Evolutionary conservation across 2,329 filamentous ascomycete species (phyloP), one percentile per base, ranked within the genome.

Genomic region (Hansfordia pulvinata): DNA sequence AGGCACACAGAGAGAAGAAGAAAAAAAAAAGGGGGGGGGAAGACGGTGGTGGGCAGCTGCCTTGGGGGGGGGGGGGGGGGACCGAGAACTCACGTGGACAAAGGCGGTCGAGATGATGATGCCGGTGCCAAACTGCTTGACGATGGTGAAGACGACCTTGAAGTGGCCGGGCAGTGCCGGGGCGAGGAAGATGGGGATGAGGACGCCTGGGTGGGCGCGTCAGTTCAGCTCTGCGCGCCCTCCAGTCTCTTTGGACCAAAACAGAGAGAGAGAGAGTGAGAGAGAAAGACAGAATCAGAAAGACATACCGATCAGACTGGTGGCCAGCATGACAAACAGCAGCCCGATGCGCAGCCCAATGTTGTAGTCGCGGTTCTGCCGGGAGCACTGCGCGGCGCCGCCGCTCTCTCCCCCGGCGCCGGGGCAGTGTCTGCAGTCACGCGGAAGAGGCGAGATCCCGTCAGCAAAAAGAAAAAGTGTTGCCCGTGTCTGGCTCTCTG

Each of bases 61-160:
- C 8, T 15, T 9, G 10, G 7, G 4, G 2, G 5, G 14, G 17
- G 8, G 9, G 18, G 23, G 19, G 25, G 32, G 8, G 8, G 23
- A 12, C 9, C 10, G 10, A n/a, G 25, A 17, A 52, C 61, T 42
- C 43, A 75, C 67, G 40, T 79, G 75, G 10, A 82, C 56, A 36
- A 82, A 76, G 1, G 75, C 76, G 0, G 77, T 82, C 1, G 76
- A 69, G 20, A 82, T 66, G 46, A 83, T 73, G 35, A 82, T 69
- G 9, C 77, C 77, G 0, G 76, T 81, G 3, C 77, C 77, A 36
- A 82, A 81, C 38, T 79, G 79, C 50, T 82, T 80, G 30, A 85
- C 54, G 4, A 77, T 44, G 4, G 70, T 66, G 39, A 82, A 72
- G 8, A 69, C 39, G 5, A 65, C 30, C 27, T 54, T 49, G 9